Evolutionary conservation across 2,329 filamentous ascomycete species (phyloP).

Genomic region (Monilinia fructicola): DNA sequence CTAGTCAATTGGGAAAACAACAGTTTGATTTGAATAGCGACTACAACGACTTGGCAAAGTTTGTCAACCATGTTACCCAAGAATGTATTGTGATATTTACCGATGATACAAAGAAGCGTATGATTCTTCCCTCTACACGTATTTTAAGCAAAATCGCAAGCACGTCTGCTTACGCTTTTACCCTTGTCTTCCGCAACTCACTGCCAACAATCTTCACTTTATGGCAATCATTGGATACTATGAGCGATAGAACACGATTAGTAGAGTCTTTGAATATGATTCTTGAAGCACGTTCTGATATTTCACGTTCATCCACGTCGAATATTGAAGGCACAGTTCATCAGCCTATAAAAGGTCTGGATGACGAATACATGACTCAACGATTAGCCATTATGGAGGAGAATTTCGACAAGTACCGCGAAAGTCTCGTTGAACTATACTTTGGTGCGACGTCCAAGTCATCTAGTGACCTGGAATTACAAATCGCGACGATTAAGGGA

Average conservation of each 20-base stretch:
- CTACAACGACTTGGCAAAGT: conserved; percentile 21
- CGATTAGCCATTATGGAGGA: conserved; percentile 5
- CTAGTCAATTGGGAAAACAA: conserved; percentile 19
- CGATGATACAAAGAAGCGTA: conserved; percentile 22
- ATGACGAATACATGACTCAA: background rate
- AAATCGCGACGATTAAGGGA: conserved; percentile 34
- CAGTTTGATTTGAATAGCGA: conserved; percentile 20
- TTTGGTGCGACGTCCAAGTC: conserved; percentile 30
- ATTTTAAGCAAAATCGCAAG: conserved; percentile 21
- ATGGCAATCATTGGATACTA: conserved; percentile 15
- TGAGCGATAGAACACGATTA: conserved; percentile 27
- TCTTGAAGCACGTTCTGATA: conserved; percentile 32
- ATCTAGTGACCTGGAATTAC: conserved; percentile 28
- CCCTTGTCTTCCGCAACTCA: background rate
- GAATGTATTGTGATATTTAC: conserved; percentile 22
- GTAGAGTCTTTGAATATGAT: conserved; percentile 37
- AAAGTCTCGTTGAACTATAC: conserved; percentile 26
- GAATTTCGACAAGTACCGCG: conserved; percentile 21
- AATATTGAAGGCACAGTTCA: background rate
- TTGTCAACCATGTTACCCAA: conserved; percentile 23
- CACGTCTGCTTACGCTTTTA: conserved; percentile 19
- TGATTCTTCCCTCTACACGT: conserved; percentile 21
- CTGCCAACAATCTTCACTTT: conserved; percentile 15
- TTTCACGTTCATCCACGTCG: conserved; percentile 7
- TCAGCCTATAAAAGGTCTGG: background rate